A percentile compares a stretch with the other conserved stretches of the same genome.
Evolutionary conservation across 768 basidiomycete species (phyloP).

Genomic region (Termitomyces eurrhizus): DNA sequence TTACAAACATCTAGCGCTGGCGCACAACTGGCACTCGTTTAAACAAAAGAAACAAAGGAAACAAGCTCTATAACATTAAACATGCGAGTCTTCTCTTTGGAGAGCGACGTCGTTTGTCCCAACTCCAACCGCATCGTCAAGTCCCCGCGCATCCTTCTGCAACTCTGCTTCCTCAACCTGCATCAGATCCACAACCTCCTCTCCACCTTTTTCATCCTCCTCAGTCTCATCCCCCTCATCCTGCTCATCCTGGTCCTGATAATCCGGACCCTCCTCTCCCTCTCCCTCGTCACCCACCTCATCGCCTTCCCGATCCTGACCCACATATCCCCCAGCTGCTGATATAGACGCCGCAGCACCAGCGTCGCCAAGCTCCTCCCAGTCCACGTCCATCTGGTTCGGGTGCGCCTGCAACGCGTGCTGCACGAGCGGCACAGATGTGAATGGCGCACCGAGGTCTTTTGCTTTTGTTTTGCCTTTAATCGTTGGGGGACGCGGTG

Average conservation of each 20-base stretch:
- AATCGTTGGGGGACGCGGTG: constrained; percentile 17
- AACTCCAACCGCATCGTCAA: background rate
- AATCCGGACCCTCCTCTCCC: constrained; percentile 18
- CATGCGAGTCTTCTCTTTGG: background rate
- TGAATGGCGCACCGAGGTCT: constrained; percentile 26
- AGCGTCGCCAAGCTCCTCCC: constrained; percentile 22
- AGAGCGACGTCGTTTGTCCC: background rate
- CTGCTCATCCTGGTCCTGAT: constrained; percentile 26
- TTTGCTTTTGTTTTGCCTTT: constrained; percentile 38
- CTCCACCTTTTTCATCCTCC: constrained; percentile 29
- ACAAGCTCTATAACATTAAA: background rate
- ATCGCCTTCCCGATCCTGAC: constrained; percentile 16
- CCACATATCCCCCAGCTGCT: constrained; percentile 12
- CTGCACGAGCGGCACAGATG: constrained; percentile 23
- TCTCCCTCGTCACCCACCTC: constrained; percentile 16
- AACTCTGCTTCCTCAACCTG: constrained; percentile 24
- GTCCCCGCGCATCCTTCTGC: background rate
- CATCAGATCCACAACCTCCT: constrained; percentile 28
- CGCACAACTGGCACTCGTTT: too few relatives aligned
- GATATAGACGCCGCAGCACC: constrained; percentile 22
- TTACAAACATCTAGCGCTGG: too few relatives aligned
- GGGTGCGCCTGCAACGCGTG: constrained; percentile 19
- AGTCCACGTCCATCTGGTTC: constrained; percentile 28
- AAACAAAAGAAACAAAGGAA: too few relatives aligned
- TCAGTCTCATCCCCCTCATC: constrained; percentile 28